Percentiles rank a stretch among this genome's conserved stretches.
These are phyloP conservation scores for Phytopythium oedochilum DNA, from an alignment of 352 stramenopile species.

Conservation along the genomic window DNA sequence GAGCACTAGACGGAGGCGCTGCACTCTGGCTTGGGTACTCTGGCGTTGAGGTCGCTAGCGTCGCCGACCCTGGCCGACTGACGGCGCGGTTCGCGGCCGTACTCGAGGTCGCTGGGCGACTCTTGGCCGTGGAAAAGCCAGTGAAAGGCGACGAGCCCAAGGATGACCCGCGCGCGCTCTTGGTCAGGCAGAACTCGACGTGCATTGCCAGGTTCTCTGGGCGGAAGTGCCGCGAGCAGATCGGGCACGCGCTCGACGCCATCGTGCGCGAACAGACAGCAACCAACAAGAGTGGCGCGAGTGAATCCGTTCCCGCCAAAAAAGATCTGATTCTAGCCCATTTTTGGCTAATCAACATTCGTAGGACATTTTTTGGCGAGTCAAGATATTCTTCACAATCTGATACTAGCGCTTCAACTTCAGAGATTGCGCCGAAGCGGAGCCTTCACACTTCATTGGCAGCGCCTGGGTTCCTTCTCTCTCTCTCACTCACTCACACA, in stretches of 20 bases:
- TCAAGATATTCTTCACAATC: no score
- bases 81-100: background rate
- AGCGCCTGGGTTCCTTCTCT: no score
- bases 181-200: constrained; percentile 55
- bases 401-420: background rate
- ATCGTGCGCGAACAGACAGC: constrained; percentile 12
- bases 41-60: background rate
- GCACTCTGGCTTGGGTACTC: no score
- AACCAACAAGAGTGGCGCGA: background rate
- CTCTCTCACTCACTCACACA: no score
- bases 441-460: no score
- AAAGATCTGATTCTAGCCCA: background rate
- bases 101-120: background rate
- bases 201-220: constrained; percentile 69
- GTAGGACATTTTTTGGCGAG: no score
- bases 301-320: background rate
- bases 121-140: background rate
- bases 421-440: no score
- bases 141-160: constrained; percentile 10
- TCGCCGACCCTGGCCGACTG: background rate
- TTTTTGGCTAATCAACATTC: background rate
- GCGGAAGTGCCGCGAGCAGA: constrained; percentile 75
- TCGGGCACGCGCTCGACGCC: constrained; percentile 47
- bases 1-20: background rate
- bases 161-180: constrained; percentile 8